These are phyloP conservation scores for Cardamine chenopodiifolia DNA, from an alignment of 345 rosid species.

Conservation along the genomic window DNA sequence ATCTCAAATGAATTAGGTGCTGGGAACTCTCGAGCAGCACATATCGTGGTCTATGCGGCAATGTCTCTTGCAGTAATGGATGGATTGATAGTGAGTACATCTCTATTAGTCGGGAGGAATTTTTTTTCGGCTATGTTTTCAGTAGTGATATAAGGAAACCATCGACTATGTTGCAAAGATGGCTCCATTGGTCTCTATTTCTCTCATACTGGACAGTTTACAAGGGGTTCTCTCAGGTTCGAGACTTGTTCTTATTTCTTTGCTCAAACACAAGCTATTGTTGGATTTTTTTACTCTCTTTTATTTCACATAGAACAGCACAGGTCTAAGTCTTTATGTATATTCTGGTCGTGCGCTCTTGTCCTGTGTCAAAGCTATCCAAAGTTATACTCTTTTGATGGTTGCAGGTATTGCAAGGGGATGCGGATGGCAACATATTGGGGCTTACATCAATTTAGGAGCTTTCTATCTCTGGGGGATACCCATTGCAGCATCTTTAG, in stretches of 20 bases:
- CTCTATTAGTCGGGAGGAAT: slow-evolving; percentile 49
- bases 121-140: slow-evolving; percentile 63
- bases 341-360: not conserved
- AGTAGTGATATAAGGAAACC: slow-evolving; percentile 73
- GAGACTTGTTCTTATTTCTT: not conserved
- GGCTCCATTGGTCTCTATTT: slow-evolving; percentile 69
- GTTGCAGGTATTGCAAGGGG: slow-evolving; percentile 77
- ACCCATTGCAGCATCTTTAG: slow-evolving; percentile 62
- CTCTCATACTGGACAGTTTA: slow-evolving; percentile 63
- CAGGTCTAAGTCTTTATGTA: not conserved
- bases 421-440: slow-evolving; percentile 85
- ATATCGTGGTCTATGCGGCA: slow-evolving; percentile 48
- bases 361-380: slow-evolving; percentile 16
- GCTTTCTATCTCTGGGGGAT: slow-evolving; percentile 71
- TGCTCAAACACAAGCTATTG: not conserved
- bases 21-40: slow-evolving; percentile 59
- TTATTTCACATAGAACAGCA: not conserved
- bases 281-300: not conserved
- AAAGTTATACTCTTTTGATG: slow-evolving; percentile 19
- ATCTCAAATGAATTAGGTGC: slow-evolving; percentile 85
- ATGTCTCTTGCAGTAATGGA: slow-evolving; percentile 49
- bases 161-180: slow-evolving; percentile 63
- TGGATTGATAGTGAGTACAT: slow-evolving; percentile 45
- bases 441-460: slow-evolving; percentile 73
- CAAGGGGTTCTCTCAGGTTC: slow-evolving; percentile 75